Percentiles rank a stretch among this genome's conserved stretches.
phyloP scores from a whole-genome alignment of 148 eudicot species.

The Beta vulgaris region DNA sequence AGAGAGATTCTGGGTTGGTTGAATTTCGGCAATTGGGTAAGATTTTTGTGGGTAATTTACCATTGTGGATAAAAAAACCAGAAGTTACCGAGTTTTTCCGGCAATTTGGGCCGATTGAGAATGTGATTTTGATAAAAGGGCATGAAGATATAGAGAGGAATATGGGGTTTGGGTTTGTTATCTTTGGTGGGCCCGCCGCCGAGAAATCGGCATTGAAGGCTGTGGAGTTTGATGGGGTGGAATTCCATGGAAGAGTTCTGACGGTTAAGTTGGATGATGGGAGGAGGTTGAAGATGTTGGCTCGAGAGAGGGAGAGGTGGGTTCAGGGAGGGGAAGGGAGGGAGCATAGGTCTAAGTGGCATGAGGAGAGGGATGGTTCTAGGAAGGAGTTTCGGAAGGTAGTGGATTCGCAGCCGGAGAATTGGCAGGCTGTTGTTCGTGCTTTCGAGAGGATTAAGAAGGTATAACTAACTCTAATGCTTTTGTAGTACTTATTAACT shows the following conservation, averaged over 20 bases:
- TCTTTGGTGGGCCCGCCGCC: constrained; percentile 50
- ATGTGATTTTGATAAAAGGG: constrained; percentile 75
- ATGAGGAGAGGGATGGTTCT: constrained; percentile 63
- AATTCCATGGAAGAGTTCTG: constrained; percentile 89
- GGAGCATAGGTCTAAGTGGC: constrained; percentile 68
- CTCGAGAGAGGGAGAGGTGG: constrained; percentile 59
- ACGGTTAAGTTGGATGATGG: constrained; percentile 90
- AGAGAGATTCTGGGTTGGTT: not conserved
- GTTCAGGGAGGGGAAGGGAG: constrained; percentile 43
- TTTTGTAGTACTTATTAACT: not conserved
- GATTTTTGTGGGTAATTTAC: constrained; percentile 86
- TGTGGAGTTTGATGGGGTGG: constrained; percentile 93
- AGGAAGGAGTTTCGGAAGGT: constrained; percentile 56
- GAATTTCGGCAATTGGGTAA: constrained; percentile 72
- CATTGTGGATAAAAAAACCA: constrained; percentile 70
- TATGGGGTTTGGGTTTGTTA: constrained; percentile 87
- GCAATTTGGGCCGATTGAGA: constrained; percentile 83
- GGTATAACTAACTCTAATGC: constrained; percentile 37
- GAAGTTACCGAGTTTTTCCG: constrained; percentile 75
- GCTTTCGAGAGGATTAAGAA: constrained; percentile 86
- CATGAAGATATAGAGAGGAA: constrained; percentile 67
- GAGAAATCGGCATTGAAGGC: constrained; percentile 74
- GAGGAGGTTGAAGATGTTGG: constrained; percentile 52
- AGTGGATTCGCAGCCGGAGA: constrained; percentile 72
- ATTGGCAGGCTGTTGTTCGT: constrained; percentile 91